These are phyloP conservation scores for Kregervanrija pseudodelftensis DNA, from an alignment of 805 yeast genomes.

Conservation along the genomic window DNA sequence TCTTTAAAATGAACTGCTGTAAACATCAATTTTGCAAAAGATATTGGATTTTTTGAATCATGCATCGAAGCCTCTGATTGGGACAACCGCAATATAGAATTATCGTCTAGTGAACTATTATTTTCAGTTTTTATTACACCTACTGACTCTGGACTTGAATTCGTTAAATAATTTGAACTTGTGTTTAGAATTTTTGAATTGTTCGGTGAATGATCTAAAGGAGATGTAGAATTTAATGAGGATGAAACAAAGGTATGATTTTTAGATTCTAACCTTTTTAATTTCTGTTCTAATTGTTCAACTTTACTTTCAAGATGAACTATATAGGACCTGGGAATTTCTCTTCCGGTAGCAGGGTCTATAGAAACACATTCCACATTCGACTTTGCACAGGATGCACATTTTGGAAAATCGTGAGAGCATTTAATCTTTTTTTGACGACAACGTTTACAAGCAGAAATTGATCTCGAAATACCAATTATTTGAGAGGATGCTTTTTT, in stretches of 20 bases:
- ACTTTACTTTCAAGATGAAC: conserved; percentile 64
- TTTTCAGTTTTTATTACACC: neutral
- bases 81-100: neutral
- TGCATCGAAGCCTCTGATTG: neutral
- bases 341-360: conserved; percentile 85
- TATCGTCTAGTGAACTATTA: neutral
- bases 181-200: neutral
- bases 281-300: conserved; percentile 43
- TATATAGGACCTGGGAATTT: conserved; percentile 74
- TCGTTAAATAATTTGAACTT: neutral
- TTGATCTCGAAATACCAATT: conserved; percentile 50
- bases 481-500: conserved; percentile 3
- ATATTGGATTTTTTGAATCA: conserved; percentile 34
- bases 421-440: conserved; percentile 60
- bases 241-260: conserved; percentile 12
- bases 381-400: conserved; percentile 56
- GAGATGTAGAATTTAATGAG: neutral
- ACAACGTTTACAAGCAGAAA: conserved; percentile 84
- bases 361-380: conserved; percentile 72
- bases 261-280: conserved; percentile 31
- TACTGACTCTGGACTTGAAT: neutral
- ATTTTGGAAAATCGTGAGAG: conserved; percentile 61
- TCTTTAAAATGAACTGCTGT: conserved; percentile 63
- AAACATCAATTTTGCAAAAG: conserved; percentile 69
- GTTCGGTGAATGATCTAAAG: neutral